phyloP scores from a whole-genome alignment of 176 grass and related monocot species.

The Bolboschoenus planiculmis region DNA sequence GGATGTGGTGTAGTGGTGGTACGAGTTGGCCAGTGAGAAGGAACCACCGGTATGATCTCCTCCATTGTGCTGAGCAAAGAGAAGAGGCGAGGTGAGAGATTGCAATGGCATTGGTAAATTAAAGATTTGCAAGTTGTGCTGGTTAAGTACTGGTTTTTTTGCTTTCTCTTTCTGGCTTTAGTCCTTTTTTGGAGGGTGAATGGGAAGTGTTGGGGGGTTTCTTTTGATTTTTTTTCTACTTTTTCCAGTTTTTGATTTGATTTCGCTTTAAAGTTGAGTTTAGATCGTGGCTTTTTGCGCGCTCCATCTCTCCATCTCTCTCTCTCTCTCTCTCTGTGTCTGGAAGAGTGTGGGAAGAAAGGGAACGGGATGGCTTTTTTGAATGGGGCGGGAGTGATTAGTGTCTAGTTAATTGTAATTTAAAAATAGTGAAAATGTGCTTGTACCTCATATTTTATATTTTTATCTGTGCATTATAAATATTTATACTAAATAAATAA shows the following conservation, averaged over 20 bases:
- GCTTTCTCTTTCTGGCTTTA: slow-evolving; percentile 65
- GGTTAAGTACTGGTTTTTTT: slow-evolving; percentile 15
- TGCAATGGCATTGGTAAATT: neutral
- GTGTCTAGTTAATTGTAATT: slow-evolving; percentile 13
- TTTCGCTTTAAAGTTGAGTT: slow-evolving; percentile 22
- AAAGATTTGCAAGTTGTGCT: neutral
- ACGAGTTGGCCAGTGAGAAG: slow-evolving; percentile 33
- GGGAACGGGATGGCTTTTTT: slow-evolving; percentile 10
- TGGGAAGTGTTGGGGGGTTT: neutral
- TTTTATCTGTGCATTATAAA: too few relatives aligned
- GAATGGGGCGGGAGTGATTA: slow-evolving; percentile 16
- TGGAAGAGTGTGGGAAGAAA: slow-evolving; percentile 12
- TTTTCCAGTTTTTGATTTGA: slow-evolving; percentile 13
- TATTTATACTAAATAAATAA: too few relatives aligned
- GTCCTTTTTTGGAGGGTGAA: slow-evolving; percentile 17
- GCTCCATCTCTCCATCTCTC: too few relatives aligned
- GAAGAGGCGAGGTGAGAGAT: neutral
- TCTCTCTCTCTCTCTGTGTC: neutral
- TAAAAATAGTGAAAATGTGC: too few relatives aligned
- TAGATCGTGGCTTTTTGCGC: slow-evolving; percentile 19
- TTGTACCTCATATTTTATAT: too few relatives aligned
- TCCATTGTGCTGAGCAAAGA: slow-evolving; percentile 23
- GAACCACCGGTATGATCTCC: slow-evolving; percentile 50
- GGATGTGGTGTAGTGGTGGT: slow-evolving; percentile 14
- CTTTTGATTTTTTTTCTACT: slow-evolving; percentile 17